Evolutionary conservation across 2,329 filamentous ascomycete species (phyloP).

Genomic region (Sporothrix sp.): DNA sequence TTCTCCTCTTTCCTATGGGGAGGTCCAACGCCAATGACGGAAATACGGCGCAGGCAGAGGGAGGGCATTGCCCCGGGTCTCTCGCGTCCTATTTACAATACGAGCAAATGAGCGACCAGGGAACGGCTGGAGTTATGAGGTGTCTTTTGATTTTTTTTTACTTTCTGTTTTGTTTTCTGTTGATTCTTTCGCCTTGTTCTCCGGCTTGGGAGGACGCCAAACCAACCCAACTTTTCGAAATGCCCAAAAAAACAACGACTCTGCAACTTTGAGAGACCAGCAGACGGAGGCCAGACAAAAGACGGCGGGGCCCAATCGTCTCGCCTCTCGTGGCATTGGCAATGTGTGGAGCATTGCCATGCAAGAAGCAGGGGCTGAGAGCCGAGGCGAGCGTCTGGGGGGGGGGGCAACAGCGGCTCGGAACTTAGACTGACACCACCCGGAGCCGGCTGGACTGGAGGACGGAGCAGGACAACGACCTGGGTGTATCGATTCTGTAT

Average conservation of each 20-base stretch:
- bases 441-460: background rate
- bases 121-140: constrained; percentile 11
- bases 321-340: background rate
- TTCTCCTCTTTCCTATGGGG: background rate
- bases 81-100: constrained; percentile 5
- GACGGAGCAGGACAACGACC: too few species aligned
- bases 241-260: too few species aligned
- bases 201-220: too few species aligned
- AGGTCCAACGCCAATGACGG: background rate
- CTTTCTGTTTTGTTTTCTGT: constrained; percentile 10
- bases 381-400: too few species aligned
- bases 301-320: background rate
- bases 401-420: too few species aligned
- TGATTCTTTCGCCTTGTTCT: background rate
- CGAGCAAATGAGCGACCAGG: constrained; percentile 10
- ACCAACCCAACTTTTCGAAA: too few species aligned
- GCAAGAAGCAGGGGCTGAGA: too few species aligned
- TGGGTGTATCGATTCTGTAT: too few species aligned
- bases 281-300: too few species aligned
- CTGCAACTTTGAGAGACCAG: too few species aligned
- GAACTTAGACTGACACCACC: background rate
- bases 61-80: background rate
- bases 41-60: background rate
- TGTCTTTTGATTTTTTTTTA: constrained; percentile 12
- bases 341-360: background rate